These are phyloP conservation scores for Acanthamoeba triangularis DNA, from an alignment of 208 protist species.

Conservation along the genomic window DNA sequence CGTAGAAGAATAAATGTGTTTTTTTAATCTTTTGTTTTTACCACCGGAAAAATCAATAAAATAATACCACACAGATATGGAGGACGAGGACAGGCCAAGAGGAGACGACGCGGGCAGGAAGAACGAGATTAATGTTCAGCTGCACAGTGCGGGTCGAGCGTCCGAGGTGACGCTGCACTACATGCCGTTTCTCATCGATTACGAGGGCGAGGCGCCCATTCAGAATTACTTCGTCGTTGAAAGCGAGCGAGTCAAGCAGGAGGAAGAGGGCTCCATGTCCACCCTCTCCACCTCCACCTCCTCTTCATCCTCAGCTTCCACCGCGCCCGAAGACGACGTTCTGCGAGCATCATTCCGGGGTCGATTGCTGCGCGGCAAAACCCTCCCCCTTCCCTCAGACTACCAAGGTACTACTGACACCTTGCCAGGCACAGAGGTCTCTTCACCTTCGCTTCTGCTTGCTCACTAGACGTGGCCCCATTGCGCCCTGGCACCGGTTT, in stretches of 20 bases:
- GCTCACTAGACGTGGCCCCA: background rate
- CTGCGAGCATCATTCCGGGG: background rate
- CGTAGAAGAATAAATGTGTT: too few relatives aligned
- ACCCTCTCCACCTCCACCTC: background rate
- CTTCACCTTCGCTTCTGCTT: background rate
- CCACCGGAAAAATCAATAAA: background rate
- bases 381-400: background rate
- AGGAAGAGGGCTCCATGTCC: background rate
- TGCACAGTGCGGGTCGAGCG: background rate
- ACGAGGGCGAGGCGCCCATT: constrained; percentile 26
- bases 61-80: background rate
- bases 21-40: too few relatives aligned
- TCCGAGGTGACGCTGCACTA: background rate
- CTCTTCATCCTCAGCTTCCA: background rate
- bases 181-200: constrained; percentile 29
- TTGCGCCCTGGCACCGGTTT: background rate
- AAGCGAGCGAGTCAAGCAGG: background rate
- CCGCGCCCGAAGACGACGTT: background rate
- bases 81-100: background rate
- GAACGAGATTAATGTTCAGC: background rate
- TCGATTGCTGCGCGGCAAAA: constrained; percentile 24
- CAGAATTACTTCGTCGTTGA: constrained; percentile 5
- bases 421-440: background rate
- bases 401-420: background rate
- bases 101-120: background rate